Evolutionary conservation across 495 filamentous ascomycete species (phyloP).

Genomic region (Tuber borchii): DNA sequence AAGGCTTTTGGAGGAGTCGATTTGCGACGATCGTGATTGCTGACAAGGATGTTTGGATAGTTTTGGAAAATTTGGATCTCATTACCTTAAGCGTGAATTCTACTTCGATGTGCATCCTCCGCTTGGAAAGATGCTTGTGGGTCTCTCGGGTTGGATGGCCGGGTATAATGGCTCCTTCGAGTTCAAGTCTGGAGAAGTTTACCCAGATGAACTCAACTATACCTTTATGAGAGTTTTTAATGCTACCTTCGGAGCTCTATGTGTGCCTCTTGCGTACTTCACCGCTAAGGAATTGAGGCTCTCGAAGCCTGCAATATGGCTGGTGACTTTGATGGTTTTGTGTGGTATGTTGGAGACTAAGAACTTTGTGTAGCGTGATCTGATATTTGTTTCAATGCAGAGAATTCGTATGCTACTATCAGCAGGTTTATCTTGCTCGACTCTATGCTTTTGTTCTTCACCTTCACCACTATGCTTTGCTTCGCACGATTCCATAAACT

Average conservation of each 20-base stretch:
- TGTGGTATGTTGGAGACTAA: conserved; percentile 47
- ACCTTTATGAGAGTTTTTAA: conserved; percentile 99
- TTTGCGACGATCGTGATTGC: conserved; percentile 4
- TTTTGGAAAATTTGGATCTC: conserved; percentile 98
- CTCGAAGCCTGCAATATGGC: conserved; percentile 77
- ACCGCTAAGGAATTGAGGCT: conserved; percentile 87
- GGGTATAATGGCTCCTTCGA: conserved; percentile 99
- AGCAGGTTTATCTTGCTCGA: conserved; percentile 95
- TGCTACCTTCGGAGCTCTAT: conserved; percentile 83
- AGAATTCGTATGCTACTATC: conserved; percentile 98
- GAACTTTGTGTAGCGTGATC: neutral
- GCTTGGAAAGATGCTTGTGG: conserved; percentile 95
- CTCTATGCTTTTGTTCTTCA: conserved; percentile 97
- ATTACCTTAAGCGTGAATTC: conserved; percentile 97
- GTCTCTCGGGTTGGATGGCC: conserved; percentile 87
- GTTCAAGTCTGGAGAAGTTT: conserved; percentile 96
- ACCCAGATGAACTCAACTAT: conserved; percentile 89
- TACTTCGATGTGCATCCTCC: conserved; percentile 99
- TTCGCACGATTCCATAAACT: conserved; percentile 92
- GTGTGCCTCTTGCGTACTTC: conserved; percentile 89
- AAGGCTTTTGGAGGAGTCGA: neutral
- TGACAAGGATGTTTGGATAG: conserved; percentile 47
- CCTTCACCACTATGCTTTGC: conserved; percentile 89
- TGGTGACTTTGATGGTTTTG: conserved; percentile 91
- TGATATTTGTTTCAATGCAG: conserved; percentile 41